phyloP scores from a whole-genome alignment of 768 basidiomycete species.

The Boletus rubropictus region DNA sequence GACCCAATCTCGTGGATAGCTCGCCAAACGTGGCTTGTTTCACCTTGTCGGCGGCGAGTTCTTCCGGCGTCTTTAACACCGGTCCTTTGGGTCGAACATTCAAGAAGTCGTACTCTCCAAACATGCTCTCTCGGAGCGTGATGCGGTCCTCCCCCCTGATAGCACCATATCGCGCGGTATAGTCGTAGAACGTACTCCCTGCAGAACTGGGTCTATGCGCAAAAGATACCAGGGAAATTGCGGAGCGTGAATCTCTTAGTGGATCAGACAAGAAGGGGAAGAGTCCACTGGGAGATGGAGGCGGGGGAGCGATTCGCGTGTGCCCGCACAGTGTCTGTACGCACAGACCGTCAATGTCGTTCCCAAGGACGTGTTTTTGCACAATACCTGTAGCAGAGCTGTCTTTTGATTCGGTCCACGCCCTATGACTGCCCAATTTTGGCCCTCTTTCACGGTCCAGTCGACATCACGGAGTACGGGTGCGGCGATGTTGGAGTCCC shows the following conservation, averaged over 20 bases:
- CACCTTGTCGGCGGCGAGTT: slow-evolving; percentile 23
- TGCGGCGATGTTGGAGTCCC: slow-evolving; percentile 40
- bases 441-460: slow-evolving; percentile 56
- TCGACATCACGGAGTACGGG: slow-evolving; percentile 49
- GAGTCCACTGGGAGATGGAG: slow-evolving; percentile 59
- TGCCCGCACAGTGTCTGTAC: slow-evolving; percentile 67
- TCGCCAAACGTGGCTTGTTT: slow-evolving; percentile 42
- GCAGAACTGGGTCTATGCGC: slow-evolving; percentile 51
- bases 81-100: slow-evolving; percentile 24
- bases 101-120: slow-evolving; percentile 43
- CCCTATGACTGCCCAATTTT: slow-evolving; percentile 75
- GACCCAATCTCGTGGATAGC: slow-evolving; percentile 50
- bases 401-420: slow-evolving; percentile 59
- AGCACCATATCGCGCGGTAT: slow-evolving; percentile 86
- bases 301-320: slow-evolving; percentile 59
- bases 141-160: slow-evolving; percentile 77
- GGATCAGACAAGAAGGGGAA: slow-evolving; percentile 62
- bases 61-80: slow-evolving; percentile 17
- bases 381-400: slow-evolving; percentile 55
- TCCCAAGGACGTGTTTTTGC: background rate
- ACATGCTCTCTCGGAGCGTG: slow-evolving; percentile 70
- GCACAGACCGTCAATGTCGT: background rate
- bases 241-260: slow-evolving; percentile 42
- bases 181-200: slow-evolving; percentile 83
- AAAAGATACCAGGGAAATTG: slow-evolving; percentile 59